Conservation (phyloP, 2,329 filamentous ascomycete genomes). For the Diaporthe sp. region DNA sequence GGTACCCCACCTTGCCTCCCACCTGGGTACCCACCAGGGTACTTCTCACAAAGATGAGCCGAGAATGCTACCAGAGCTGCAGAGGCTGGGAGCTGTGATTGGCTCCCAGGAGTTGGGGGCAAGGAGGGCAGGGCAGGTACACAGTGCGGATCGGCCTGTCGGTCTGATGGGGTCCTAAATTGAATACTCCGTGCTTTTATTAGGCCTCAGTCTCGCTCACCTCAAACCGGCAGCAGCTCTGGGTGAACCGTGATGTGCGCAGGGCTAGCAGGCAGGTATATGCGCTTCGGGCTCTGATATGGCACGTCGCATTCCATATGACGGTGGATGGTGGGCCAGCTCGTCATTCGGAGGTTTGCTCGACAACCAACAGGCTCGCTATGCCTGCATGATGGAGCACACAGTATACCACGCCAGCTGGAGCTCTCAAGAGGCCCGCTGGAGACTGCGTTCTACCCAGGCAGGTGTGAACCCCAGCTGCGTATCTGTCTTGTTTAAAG, state of each 20-base stretch:
- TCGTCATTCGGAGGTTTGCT: slow-evolving; percentile 18
- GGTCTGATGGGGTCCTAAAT: slow-evolving; percentile 9
- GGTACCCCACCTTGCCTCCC: slow-evolving; percentile 22
- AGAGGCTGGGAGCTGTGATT: slow-evolving; percentile 23
- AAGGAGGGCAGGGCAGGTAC: background rate
- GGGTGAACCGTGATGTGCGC: background rate
- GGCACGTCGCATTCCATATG: background rate
- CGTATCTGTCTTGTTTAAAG: background rate
- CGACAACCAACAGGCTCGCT: background rate
- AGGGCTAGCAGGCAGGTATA: background rate
- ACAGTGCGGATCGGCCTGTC: slow-evolving; percentile 22
- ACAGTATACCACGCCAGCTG: slow-evolving; percentile 6
- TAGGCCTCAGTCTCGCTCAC: slow-evolving; percentile 24
- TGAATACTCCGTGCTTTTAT: slow-evolving; percentile 32
- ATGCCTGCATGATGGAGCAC: slow-evolving; percentile 5
- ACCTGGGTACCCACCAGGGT: slow-evolving; percentile 1
- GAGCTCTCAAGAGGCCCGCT: slow-evolving; percentile 1
- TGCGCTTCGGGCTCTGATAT: background rate
- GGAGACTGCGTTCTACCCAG: background rate
- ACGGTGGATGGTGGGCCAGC: slow-evolving; percentile 7
- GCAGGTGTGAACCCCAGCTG: background rate
- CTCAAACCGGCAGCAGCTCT: background rate
- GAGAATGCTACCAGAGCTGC: slow-evolving; percentile 33
- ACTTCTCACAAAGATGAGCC: slow-evolving; percentile 31
- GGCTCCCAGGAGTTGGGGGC: slow-evolving; percentile 18